Evolutionary conservation across 139 green algal genomes (phyloP).

Genomic region (Auxenochlorella pyrenoidosa): DNA sequence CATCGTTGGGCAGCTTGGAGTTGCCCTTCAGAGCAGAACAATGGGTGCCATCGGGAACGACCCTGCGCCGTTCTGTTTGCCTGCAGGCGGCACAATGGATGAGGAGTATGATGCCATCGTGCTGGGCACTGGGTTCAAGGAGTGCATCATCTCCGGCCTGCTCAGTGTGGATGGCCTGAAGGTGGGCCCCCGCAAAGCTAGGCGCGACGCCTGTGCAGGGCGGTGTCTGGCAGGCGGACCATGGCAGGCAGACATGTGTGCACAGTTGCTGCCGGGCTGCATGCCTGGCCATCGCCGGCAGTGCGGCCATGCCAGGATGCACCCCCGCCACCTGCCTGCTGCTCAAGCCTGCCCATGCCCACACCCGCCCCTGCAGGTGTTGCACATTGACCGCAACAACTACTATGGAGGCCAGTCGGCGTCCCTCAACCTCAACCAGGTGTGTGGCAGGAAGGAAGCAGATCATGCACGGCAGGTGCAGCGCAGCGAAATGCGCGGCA

Average conservation of each 20-base stretch:
- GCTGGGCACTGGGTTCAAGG: constrained; percentile 98
- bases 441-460: constrained; percentile 38
- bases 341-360: neutral
- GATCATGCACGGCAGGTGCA: neutral
- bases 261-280: too few relatives aligned
- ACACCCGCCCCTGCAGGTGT: constrained; percentile 68
- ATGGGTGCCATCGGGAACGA: too few relatives aligned
- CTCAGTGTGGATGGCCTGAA: constrained; percentile 95
- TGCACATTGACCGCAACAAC: constrained; percentile 98
- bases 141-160: constrained; percentile 97
- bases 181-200: constrained; percentile 73
- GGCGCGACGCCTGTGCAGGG: neutral
- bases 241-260: too few relatives aligned
- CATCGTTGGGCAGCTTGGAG: too few relatives aligned
- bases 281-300: neutral
- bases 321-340: neutral
- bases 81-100: constrained; percentile 75
- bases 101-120: constrained; percentile 98
- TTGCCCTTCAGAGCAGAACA: too few relatives aligned
- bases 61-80: neutral
- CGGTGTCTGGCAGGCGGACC: too few relatives aligned
- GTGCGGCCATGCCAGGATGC: too few relatives aligned
- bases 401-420: constrained; percentile 98
- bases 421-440: constrained; percentile 95
- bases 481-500: neutral